A percentile compares a stretch with the other conserved stretches of the same genome.
phyloP scores from a whole-genome alignment of 768 basidiomycete species.

The Hygrophoropsis aurantiaca region DNA sequence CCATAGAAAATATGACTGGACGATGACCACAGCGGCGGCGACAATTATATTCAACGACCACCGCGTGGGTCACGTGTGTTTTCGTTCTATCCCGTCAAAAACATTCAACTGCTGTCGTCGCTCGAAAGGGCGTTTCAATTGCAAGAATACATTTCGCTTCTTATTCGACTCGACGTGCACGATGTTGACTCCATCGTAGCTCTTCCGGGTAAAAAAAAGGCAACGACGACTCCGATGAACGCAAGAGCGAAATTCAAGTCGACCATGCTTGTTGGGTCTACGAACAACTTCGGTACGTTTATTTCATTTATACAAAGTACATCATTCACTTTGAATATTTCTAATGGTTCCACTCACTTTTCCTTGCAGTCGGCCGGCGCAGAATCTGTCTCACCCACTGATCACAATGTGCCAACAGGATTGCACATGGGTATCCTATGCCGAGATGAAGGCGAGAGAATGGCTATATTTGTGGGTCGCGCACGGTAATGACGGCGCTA shows the following conservation, averaged over 20 bases:
- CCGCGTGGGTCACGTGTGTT: slow-evolving; percentile 76
- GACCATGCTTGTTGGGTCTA: slow-evolving; percentile 88
- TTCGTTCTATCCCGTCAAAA: slow-evolving; percentile 77
- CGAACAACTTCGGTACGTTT: slow-evolving; percentile 53
- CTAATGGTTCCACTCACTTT: no score
- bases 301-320: not conserved
- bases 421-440: slow-evolving; percentile 84
- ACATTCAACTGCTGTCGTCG: slow-evolving; percentile 63
- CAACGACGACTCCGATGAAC: slow-evolving; percentile 32
- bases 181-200: slow-evolving; percentile 82
- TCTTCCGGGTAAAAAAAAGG: slow-evolving; percentile 55
- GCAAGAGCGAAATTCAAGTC: slow-evolving; percentile 54
- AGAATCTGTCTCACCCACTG: slow-evolving; percentile 83
- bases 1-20: slow-evolving; percentile 8
- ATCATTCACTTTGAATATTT: not conserved
- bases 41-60: slow-evolving; percentile 64
- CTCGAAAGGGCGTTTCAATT: slow-evolving; percentile 93
- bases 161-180: slow-evolving; percentile 84
- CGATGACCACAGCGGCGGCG: slow-evolving; percentile 27
- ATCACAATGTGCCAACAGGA: slow-evolving; percentile 84
- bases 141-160: slow-evolving; percentile 89
- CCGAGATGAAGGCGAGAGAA: slow-evolving; percentile 98
- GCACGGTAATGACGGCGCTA: slow-evolving; percentile 83
- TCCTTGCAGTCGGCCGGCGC: slow-evolving; percentile 69
- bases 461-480: slow-evolving; percentile 97